Conservation (phyloP, 371 early-diverging fungal species). For the Gilbertella persicaria region DNA sequence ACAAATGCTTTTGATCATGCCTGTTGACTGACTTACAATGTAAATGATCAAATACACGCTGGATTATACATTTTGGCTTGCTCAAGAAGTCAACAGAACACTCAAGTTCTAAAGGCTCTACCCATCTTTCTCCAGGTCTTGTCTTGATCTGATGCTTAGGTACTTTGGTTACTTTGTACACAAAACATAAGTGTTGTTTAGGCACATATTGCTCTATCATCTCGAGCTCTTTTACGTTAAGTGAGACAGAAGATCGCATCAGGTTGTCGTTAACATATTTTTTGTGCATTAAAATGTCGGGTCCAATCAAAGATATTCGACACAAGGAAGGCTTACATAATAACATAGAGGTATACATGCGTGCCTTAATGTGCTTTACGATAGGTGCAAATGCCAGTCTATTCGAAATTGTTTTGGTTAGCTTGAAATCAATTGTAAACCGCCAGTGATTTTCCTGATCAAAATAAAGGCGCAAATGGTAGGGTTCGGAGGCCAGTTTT, state of each 20-base stretch:
- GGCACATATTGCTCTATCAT: constrained; percentile 4
- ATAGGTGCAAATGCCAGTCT: constrained; percentile 17
- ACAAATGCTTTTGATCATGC: background rate
- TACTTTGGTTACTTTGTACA: constrained; percentile 4
- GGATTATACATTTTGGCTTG: constrained; percentile 10
- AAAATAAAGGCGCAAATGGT: constrained; percentile 15
- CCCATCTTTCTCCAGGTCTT: constrained; percentile 16
- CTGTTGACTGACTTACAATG: constrained; percentile 12
- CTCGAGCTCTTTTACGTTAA: constrained; percentile 12
- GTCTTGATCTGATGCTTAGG: constrained; percentile 14
- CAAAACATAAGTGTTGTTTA: background rate
- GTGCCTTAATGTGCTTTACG: constrained; percentile 7
- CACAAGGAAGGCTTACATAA: constrained; percentile 12
- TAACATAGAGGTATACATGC: constrained; percentile 17
- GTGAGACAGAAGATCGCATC: constrained; percentile 2
- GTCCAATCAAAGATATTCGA: constrained; percentile 7
- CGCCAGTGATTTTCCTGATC: constrained; percentile 24
- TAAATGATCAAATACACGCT: constrained; percentile 13
- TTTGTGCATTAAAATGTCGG: constrained; percentile 8
- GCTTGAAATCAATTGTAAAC: constrained; percentile 20
- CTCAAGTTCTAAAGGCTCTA: constrained; percentile 15
- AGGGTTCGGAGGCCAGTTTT: constrained; percentile 5
- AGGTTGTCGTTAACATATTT: constrained; percentile 3
- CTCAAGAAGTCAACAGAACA: constrained; percentile 15
- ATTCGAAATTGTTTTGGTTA: constrained; percentile 8